A percentile compares a stretch with the other conserved stretches of the same genome.
phyloP scores from a whole-genome alignment of 2,329 filamentous ascomycete genomes.

The Daldinia sp. region DNA sequence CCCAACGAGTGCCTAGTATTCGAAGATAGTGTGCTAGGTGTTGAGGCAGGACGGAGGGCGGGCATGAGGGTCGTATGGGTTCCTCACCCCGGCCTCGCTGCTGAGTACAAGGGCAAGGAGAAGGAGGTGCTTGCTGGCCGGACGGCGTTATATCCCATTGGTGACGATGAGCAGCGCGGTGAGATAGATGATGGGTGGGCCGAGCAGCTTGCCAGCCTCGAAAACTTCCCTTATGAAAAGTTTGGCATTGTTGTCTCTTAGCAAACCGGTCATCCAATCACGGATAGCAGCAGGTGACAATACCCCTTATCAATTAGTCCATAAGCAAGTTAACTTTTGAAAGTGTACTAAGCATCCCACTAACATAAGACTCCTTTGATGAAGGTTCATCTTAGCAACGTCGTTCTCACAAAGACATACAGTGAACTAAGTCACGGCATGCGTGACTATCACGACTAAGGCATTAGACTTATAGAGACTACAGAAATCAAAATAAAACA shows the following conservation, averaged over 20 bases:
- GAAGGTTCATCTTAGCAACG: no score
- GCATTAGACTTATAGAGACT: no score
- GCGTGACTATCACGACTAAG: no score
- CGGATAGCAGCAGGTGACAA: not conserved
- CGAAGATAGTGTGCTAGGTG: constrained; percentile 75
- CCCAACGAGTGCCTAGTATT: constrained; percentile 77
- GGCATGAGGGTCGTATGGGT: constrained; percentile 79
- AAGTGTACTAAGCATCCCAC: no score
- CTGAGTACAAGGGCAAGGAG: constrained; percentile 46
- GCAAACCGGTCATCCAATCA: not conserved
- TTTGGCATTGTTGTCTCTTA: constrained; percentile 45
- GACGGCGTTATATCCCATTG: constrained; percentile 40
- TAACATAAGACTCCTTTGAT: no score
- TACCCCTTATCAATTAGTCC: not conserved
- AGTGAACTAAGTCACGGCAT: no score
- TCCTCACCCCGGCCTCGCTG: constrained; percentile 66
- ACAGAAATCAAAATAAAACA: no score
- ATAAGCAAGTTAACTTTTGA: not conserved
- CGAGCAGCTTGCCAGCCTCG: constrained; percentile 47
- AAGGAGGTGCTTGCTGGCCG: constrained; percentile 46
- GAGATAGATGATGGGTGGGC: constrained; percentile 51
- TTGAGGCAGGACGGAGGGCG: constrained; percentile 74
- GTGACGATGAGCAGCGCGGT: constrained; percentile 47
- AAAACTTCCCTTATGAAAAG: constrained; percentile 50
- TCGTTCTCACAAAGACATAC: no score